Base-by-base conservation (phyloP, 345 rosid genomes). In the Arabidopsis arenosa region DNA sequence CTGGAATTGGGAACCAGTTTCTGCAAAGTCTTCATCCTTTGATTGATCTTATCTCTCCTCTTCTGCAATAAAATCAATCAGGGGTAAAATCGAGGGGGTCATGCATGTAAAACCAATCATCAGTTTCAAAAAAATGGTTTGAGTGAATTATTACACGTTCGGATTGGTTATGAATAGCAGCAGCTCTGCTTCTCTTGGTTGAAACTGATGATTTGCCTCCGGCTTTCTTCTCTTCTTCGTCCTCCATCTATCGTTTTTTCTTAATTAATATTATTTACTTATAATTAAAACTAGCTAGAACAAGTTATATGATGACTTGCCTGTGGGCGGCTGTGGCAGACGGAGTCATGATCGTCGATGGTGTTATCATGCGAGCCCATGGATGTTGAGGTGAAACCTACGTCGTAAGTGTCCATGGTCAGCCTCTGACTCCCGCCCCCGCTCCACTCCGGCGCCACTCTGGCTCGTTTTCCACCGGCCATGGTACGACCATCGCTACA, bases 1-100 rank as follows among this genome's bases (percentile, higher is more conserved):
- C 87, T 95, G 53, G 97, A 92, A 80, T 89, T 95, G 43, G 99
- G 99, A 77, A 95, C 96, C 84, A 95, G 61, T 72, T 95, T 95
- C 86, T 95, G 99, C 76, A 95, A 84, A 14, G 97, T 90, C 89
- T 88, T 95, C 96, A 95, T 92, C 85, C 91, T 90, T 74, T 90
- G 96, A 66, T 95, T 95, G 69, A 95, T 95, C 87, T 95, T 92
- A 58, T 95, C 99, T 80, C 99, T 90, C 80, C 99, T 86, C 82
- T 90, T 95, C 99, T 95, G 91, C 48, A 70, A 68, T 40, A 10
- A 45, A 36, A 68, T 28, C 61, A 61, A 62, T 3, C 67, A 65
- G 55, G 7, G 65, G 21, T 32, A 15, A 45, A 36, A 8, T 4
- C 0, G 0, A 59, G 7, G 15, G 52, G 23, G 18, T 60, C 7